Evolutionary conservation across 228 moss, liverwort and hornwort species (phyloP).

Genomic region (Sphagnum magellanicum): DNA sequence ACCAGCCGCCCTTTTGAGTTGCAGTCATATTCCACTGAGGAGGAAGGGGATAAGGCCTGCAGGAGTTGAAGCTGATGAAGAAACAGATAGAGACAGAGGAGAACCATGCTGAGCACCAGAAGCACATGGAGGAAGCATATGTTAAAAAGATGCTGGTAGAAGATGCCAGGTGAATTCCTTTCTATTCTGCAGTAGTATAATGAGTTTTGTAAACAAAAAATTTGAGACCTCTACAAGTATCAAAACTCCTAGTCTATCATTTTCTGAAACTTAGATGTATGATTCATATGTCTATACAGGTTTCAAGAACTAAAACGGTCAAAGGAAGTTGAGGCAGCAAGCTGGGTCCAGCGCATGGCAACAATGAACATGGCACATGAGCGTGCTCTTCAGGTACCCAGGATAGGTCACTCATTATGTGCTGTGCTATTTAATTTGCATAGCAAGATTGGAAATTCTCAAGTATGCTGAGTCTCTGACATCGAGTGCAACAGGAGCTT

Average conservation of each 20-base stretch:
- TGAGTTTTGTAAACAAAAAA: too few relatives aligned
- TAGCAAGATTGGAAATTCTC: not conserved
- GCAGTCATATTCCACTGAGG: not conserved
- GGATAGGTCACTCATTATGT: not conserved
- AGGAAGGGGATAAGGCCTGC: not conserved
- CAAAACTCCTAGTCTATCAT: too few relatives aligned
- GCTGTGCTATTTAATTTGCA: not conserved
- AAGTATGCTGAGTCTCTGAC: not conserved
- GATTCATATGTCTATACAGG: slow-evolving; percentile 15
- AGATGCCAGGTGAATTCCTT: slow-evolving; percentile 48
- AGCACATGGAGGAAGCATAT: slow-evolving; percentile 76
- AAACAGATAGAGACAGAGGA: slow-evolving; percentile 43
- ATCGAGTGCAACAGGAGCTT: slow-evolving; percentile 34
- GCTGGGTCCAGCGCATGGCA: slow-evolving; percentile 54
- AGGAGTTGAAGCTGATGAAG: slow-evolving; percentile 63
- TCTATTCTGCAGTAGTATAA: not conserved
- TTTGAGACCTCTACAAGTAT: too few relatives aligned
- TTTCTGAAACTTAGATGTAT: too few relatives aligned
- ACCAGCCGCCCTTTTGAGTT: not conserved
- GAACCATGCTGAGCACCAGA: slow-evolving; percentile 41
- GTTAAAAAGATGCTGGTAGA: slow-evolving; percentile 67
- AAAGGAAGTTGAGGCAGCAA: slow-evolving; percentile 46
- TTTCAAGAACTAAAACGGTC: slow-evolving; percentile 51
- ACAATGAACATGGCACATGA: slow-evolving; percentile 58
- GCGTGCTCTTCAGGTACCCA: slow-evolving; percentile 45